Evolutionary conservation across 2,329 filamentous ascomycete species (phyloP).

Genomic region (Talaromyces sp.): DNA sequence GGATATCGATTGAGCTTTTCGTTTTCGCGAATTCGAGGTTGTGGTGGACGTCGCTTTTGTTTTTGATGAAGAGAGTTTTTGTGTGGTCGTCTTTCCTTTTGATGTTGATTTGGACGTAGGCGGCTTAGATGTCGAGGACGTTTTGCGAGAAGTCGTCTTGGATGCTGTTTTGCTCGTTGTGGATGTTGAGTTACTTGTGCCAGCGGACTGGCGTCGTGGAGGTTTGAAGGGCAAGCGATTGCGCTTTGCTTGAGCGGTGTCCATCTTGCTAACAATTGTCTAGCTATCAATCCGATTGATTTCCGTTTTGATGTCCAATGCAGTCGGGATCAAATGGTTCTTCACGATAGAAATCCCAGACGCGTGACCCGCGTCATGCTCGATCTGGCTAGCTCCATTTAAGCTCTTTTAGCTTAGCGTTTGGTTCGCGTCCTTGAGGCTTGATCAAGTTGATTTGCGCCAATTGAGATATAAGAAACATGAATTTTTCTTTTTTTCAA

Average conservation of each 20-base stretch:
- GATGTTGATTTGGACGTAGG: constrained; percentile 14
- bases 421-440: too few relatives aligned
- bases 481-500: neutral
- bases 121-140: constrained; percentile 1
- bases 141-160: constrained; percentile 19
- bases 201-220: constrained; percentile 32
- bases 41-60: neutral
- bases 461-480: neutral
- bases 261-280: neutral
- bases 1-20: constrained; percentile 7
- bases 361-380: constrained; percentile 5
- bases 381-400: constrained; percentile 6
- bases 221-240: constrained; percentile 42
- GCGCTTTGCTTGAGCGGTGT: constrained; percentile 27
- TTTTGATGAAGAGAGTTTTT: constrained; percentile 17
- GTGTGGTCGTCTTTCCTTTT: constrained; percentile 4
- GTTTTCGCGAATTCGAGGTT: constrained; percentile 11
- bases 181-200: constrained; percentile 22
- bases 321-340: neutral
- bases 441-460: too few relatives aligned
- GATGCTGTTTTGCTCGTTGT: constrained; percentile 18
- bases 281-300: neutral
- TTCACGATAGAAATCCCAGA: neutral
- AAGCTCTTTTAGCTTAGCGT: neutral
- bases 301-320: neutral